Evolutionary conservation across 2,329 filamentous ascomycete species (phyloP), one percentile per base, ranked within the genome.

Genomic region (Polytolypa hystricis): DNA sequence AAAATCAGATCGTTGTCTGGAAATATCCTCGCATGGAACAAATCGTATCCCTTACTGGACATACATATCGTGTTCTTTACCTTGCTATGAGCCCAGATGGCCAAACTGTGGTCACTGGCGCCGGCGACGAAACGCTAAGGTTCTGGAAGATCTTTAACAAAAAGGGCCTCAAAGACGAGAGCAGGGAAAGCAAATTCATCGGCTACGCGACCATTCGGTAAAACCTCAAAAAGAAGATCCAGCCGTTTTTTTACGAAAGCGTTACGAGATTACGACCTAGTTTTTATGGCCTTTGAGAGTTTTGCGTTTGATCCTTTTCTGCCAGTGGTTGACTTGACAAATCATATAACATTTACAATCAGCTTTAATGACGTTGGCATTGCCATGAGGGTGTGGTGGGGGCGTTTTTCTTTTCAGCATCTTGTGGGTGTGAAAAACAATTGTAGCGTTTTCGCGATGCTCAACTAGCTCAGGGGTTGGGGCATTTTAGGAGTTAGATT

Each of bases 1-100:
- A 98, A 56, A 95, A 98, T 57, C 91, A 96, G 60, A 95, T 98
- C 50, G 89, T 96, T 25, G 85, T 98, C 38, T 98, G 91, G 91
- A 98, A 98, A 55, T 98, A 98, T 55, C 91, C 91, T 1, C 87
- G 81, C 47, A 96, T 98, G 91, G 85, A 85, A 33, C 91, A 96
- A 57, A 86, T 98, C 6, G 89, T 85, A 27, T 93, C 84, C 47
- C 68, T 98, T 30, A 98, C 91, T 0, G 91, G 91, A 0, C 91
- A 98, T 58, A 98, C 91, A 1, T 96, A 93, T 61, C 81, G 91
- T 53, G 91, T 98, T 9, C 70, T 98, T 3, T 98, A 96, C 57
- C 70, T 98, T 35, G 87, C 87, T 20, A 96, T 96, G 86, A 95
- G 87, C 54, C 91, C 91, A 1, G 89, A 96, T 53, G 91, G 91